A percentile compares a stretch with the other conserved stretches of the same genome.
These are phyloP conservation scores for Diplogelasinospora grovesii DNA, from an alignment of 495 filamentous ascomycete species.

Conservation along the genomic window DNA sequence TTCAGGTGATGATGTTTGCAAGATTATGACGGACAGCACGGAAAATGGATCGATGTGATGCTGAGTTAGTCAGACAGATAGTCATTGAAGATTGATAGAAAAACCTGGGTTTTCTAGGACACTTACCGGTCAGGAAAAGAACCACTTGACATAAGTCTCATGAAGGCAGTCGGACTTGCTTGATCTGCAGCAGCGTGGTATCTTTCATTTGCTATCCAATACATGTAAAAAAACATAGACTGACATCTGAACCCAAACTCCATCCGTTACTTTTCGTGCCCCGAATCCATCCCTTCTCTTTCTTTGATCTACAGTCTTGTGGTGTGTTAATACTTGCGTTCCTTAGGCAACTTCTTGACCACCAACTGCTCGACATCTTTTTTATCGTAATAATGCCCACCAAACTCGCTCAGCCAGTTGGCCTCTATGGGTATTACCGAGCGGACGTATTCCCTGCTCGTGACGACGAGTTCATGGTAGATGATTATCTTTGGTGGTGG, in stretches of 20 bases:
- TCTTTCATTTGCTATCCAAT: too few species aligned
- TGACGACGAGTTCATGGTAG: slow-evolving; percentile 88
- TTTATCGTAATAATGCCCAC: slow-evolving; percentile 93
- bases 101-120: too few species aligned
- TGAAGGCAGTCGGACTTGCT: too few species aligned
- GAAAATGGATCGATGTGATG: background rate
- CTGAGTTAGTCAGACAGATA: slow-evolving; percentile 6
- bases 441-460: slow-evolving; percentile 91
- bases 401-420: slow-evolving; percentile 84
- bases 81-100: too few species aligned
- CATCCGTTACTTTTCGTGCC: background rate
- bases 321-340: slow-evolving; percentile 29
- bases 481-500: slow-evolving; percentile 76
- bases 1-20: background rate
- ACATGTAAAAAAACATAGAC: too few species aligned
- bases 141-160: too few species aligned
- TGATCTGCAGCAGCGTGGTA: too few species aligned
- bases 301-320: slow-evolving; percentile 41
- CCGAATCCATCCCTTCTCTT: background rate
- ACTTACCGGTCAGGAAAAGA: too few species aligned
- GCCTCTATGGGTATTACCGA: slow-evolving; percentile 77
- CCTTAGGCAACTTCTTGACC: slow-evolving; percentile 58
- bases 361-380: slow-evolving; percentile 78
- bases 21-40: too few species aligned
- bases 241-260: too few species aligned